A percentile compares a stretch with the other conserved stretches of the same genome.
Conservation (phyloP, 192 early-diverging fungal genomes). For the Coemansia erecta region DNA sequence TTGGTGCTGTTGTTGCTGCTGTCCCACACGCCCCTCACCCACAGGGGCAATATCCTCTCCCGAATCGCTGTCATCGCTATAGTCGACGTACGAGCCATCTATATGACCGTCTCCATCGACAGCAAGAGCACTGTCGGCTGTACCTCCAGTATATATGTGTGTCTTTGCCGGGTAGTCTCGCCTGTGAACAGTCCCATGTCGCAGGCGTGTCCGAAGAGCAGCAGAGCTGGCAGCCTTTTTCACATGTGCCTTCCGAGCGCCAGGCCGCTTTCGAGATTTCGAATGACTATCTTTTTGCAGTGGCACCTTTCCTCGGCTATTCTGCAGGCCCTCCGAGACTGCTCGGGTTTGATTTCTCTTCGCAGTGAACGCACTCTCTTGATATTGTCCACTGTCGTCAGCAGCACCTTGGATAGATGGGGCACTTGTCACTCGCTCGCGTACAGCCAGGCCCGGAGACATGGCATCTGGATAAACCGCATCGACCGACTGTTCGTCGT, state of each 20-base stretch:
- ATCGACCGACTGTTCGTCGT: neutral
- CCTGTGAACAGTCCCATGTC: slow-evolving; percentile 14
- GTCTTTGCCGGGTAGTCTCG: slow-evolving; percentile 10
- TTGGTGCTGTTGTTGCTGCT: slow-evolving; percentile 2
- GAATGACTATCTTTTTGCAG: slow-evolving; percentile 9
- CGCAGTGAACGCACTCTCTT: neutral
- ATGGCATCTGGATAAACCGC: neutral
- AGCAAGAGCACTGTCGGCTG: neutral
- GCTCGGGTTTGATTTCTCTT: slow-evolving; percentile 1
- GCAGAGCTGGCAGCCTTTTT: slow-evolving; percentile 45
- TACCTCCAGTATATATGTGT: slow-evolving; percentile 1
- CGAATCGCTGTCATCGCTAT: slow-evolving; percentile 30
- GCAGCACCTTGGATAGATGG: slow-evolving; percentile 14
- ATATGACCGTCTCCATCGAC: slow-evolving; percentile 5
- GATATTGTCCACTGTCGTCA: neutral
- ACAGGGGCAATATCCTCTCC: neutral
- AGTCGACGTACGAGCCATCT: slow-evolving; percentile 49
- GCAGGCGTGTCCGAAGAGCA: slow-evolving; percentile 31
- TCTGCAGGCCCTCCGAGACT: slow-evolving; percentile 6
- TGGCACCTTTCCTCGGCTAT: slow-evolving; percentile 19
- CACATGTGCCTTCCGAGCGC: slow-evolving; percentile 23
- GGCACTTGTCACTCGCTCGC: slow-evolving; percentile 20
- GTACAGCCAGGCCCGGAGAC: neutral
- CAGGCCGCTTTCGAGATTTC: slow-evolving; percentile 19
- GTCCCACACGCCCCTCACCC: slow-evolving; percentile 1